These are phyloP conservation scores for Penicillium sp. DNA, from an alignment of 2,329 filamentous ascomycete genomes.

Conservation along the genomic window DNA sequence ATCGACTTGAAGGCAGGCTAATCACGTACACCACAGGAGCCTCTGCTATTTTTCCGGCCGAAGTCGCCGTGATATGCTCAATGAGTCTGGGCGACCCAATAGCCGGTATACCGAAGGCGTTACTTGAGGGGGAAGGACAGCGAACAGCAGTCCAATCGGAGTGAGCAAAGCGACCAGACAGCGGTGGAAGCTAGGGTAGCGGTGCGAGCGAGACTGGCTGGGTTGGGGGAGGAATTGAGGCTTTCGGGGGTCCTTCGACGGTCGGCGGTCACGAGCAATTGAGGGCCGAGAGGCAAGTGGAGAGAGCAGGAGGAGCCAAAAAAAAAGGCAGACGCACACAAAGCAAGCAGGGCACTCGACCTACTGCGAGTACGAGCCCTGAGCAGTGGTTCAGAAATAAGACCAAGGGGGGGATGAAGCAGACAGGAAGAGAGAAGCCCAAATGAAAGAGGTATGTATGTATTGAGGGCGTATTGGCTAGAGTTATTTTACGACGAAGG, in stretches of 20 bases:
- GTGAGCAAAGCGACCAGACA: background rate
- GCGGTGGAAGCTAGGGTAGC: background rate
- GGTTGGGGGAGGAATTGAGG: conserved; percentile 11
- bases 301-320: conserved; percentile 6
- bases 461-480: conserved; percentile 28
- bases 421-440: conserved; percentile 20
- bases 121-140: background rate
- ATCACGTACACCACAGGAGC: conserved; percentile 14
- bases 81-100: conserved; percentile 1
- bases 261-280: conserved; percentile 7
- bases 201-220: conserved; percentile 12
- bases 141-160: background rate
- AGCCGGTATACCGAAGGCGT: conserved; percentile 6
- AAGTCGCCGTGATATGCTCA: background rate
- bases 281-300: conserved; percentile 4
- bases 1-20: background rate
- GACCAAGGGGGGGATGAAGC: conserved; percentile 24
- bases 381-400: conserved; percentile 27
- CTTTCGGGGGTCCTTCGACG: conserved; percentile 8
- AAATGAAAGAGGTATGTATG: conserved; percentile 24
- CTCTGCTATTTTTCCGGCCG: conserved; percentile 3
- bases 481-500: background rate
- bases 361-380: conserved; percentile 37
- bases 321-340: conserved; percentile 11
- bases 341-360: conserved; percentile 25